phyloP scores from a whole-genome alignment of 441 rosid genomes.

The Croton laevigatus region DNA sequence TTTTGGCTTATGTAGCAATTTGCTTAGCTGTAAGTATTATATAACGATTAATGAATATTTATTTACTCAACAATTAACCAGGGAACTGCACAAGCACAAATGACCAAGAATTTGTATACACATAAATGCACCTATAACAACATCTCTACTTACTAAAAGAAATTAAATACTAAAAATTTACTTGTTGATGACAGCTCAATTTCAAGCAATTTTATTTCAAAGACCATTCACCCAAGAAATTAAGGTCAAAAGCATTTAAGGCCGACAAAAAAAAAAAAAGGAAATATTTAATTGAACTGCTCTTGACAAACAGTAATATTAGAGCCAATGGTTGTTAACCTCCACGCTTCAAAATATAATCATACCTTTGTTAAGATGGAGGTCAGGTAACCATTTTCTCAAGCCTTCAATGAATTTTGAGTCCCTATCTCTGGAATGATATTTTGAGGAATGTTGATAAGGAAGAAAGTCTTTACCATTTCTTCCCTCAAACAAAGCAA shows the following conservation, averaged over 20 bases:
- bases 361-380: constrained; percentile 44
- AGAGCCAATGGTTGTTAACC: background rate
- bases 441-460: constrained; percentile 57
- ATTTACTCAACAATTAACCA: background rate
- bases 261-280: background rate
- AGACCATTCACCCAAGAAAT: background rate
- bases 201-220: background rate
- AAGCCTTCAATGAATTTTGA: constrained; percentile 42
- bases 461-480: constrained; percentile 40
- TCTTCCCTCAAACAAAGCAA: constrained; percentile 55
- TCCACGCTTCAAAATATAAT: constrained; percentile 1
- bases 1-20: background rate
- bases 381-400: constrained; percentile 43
- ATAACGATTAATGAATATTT: no score
- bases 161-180: no score
- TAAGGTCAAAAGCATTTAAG: background rate
- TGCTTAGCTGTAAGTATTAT: background rate
- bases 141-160: background rate
- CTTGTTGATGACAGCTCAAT: no score
- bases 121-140: no score
- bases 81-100: background rate
- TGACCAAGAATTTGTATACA: background rate
- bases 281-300: background rate
- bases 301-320: background rate
- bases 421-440: constrained; percentile 40